Conservation (phyloP, 306 rosid genomes). For the Quercus rubra region DNA sequence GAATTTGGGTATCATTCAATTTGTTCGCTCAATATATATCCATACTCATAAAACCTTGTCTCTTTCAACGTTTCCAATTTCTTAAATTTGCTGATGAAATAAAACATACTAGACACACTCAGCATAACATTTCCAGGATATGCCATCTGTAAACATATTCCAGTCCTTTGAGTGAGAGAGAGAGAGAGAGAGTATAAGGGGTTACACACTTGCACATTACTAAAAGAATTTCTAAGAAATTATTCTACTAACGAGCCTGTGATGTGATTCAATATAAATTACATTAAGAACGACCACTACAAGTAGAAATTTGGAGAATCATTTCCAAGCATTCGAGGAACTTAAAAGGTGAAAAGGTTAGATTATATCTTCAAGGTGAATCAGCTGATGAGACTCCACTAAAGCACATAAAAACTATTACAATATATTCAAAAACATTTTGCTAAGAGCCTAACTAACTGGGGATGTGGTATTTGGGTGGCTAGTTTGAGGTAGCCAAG, state of each 20-base stretch:
- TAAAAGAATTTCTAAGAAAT: neutral
- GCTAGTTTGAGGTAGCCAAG: too few relatives aligned
- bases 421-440: neutral
- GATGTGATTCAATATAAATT: neutral
- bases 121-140: neutral
- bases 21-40: slow-evolving; percentile 1
- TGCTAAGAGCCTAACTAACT: too few relatives aligned
- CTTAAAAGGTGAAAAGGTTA: neutral
- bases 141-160: neutral
- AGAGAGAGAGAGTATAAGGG: neutral
- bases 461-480: too few relatives aligned
- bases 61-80: neutral
- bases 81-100: neutral
- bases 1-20: neutral
- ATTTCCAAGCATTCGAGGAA: neutral
- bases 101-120: neutral
- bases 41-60: neutral
- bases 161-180: neutral
- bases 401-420: neutral
- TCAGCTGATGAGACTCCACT: neutral
- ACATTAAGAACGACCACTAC: neutral
- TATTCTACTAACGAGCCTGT: neutral
- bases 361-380: neutral
- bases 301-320: neutral
- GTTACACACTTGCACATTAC: too few relatives aligned